phyloP scores from a whole-genome alignment of 2,329 filamentous ascomycete species.

The Colletotrichum falcatum region DNA sequence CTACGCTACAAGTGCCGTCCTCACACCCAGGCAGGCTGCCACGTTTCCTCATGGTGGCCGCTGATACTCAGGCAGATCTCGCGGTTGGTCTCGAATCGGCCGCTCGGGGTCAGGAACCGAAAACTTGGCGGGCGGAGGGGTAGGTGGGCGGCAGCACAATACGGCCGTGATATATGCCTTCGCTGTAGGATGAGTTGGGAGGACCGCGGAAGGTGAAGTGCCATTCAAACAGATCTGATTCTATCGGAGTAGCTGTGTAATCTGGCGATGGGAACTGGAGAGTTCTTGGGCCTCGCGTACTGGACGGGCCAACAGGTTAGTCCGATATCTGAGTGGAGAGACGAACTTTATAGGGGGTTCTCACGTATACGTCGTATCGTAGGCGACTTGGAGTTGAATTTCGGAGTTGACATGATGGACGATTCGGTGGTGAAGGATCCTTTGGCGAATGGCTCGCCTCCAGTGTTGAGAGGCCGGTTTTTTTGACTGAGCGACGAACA shows the following conservation, averaged over 20 bases:
- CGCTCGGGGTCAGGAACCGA: constrained; percentile 91
- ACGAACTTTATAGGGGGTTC: constrained; percentile 43
- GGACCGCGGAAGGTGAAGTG: constrained; percentile 97
- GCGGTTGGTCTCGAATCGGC: constrained; percentile 94
- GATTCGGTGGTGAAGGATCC: constrained; percentile 2
- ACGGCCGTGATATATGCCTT: constrained; percentile 93
- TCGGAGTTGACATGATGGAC: constrained; percentile 55
- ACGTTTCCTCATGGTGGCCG: constrained; percentile 97
- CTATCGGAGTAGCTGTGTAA: constrained; percentile 86
- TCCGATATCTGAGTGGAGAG: background rate
- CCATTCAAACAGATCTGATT: constrained; percentile 96
- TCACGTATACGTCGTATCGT: constrained; percentile 87
- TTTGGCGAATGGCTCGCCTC: constrained; percentile 4
- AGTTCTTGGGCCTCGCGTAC: constrained; percentile 94
- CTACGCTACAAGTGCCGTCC: constrained; percentile 81
- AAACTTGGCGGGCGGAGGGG: constrained; percentile 95
- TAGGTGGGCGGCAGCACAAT: constrained; percentile 92
- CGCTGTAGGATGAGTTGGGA: constrained; percentile 81
- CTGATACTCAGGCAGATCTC: constrained; percentile 96
- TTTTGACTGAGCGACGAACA: background rate
- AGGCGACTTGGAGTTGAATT: constrained; percentile 80
- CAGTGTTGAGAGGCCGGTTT: background rate
- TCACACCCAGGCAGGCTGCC: constrained; percentile 97
- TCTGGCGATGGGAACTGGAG: constrained; percentile 83
- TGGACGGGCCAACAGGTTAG: constrained; percentile 49